phyloP scores from a whole-genome alignment of 768 basidiomycete species.

The Mycena indigotica region DNA sequence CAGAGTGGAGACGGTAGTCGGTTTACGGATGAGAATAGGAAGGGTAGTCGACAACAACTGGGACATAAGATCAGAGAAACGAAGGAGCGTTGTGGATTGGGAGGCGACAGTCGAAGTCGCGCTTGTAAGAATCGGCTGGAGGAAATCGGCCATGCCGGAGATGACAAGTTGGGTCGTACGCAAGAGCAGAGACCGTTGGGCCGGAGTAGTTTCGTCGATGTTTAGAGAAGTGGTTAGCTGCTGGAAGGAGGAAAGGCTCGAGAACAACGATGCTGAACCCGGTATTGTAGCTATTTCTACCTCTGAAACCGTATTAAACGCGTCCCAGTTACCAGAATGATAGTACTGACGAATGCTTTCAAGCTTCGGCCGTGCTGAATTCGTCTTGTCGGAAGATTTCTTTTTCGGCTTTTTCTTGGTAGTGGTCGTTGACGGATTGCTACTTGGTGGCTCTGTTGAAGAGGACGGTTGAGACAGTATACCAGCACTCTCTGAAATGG shows the following conservation, averaged over 20 bases:
- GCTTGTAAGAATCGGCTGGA: conserved; percentile 33
- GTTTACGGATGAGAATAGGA: conserved; percentile 22
- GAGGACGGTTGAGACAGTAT: conserved; percentile 17
- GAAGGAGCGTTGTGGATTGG: conserved; percentile 15
- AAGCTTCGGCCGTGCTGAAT: conserved; percentile 14
- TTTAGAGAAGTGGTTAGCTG: conserved; percentile 28
- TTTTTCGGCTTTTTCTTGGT: conserved; percentile 26
- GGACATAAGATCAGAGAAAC: conserved; percentile 4
- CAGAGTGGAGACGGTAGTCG: conserved; percentile 9
- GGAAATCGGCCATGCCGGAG: conserved; percentile 29
- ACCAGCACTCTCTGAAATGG: conserved; percentile 27
- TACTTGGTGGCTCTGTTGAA: conserved; percentile 5
- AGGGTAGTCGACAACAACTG: conserved; percentile 15
- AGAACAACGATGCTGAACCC: conserved; percentile 25
- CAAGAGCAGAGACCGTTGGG: conserved; percentile 28
- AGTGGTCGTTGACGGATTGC: conserved; percentile 6
- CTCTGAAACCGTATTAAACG: neutral
- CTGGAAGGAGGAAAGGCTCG: conserved; percentile 32
- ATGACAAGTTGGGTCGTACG: conserved; percentile 34
- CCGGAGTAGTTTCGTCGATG: conserved; percentile 20
- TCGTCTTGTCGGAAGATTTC: conserved; percentile 11
- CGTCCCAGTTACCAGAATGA: no score
- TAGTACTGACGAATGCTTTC: conserved; percentile 20
- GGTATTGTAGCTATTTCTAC: conserved; percentile 13
- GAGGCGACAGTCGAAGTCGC: conserved; percentile 15